Base-by-base conservation (phyloP, 73 alveolate species). In the Paramecium primaurelia region DNA sequence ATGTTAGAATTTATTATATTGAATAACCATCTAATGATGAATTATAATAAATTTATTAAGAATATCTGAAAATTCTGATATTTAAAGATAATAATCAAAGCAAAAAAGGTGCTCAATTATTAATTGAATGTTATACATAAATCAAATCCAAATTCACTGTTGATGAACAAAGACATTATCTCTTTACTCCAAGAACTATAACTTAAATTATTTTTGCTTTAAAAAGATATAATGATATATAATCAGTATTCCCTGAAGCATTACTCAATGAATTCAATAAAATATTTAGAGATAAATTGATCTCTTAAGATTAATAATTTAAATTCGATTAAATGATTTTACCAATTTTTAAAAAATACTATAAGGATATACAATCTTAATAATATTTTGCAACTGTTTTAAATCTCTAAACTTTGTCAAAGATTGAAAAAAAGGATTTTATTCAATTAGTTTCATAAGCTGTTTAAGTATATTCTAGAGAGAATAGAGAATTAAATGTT, bases 161-260 rank as follows among this genome's bases (percentile, higher is more conserved):
- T 89, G 99, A 99, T 93, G 99, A 98, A 92, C 98, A 99, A 71
- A 98, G 98, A 94, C 99, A 99, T 94, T 99, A 99, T 88, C 92
- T 97, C 37, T 98, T 98, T 96, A 99, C 99, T 58, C 99, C 99
- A 36, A 95, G 99, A 93, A 99, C 98, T 91, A 8, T 99, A 42
- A 98, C 99, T 8, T 92, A 96, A 77, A 97, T 99, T 98, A 93
- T 97, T 3, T 94, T 97, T 84, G 98, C 99, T 16, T 93, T 99
- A 77, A 92, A 98, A 92, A 98, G 99, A 92, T 99, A 98, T 92
- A 99, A 99, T 77, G 98, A 71, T 14, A 95, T 95, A 9, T 95
- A 97, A 5, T 95, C 96, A 30, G 94, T 96, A 64, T 96, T 98
- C 44, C 93, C 96, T 22, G 99, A 98, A 77, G 97, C 96, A 10